These are phyloP conservation scores for Pyrenochaeta sp. DNA, from an alignment of 2,329 filamentous ascomycete genomes.

Conservation along the genomic window DNA sequence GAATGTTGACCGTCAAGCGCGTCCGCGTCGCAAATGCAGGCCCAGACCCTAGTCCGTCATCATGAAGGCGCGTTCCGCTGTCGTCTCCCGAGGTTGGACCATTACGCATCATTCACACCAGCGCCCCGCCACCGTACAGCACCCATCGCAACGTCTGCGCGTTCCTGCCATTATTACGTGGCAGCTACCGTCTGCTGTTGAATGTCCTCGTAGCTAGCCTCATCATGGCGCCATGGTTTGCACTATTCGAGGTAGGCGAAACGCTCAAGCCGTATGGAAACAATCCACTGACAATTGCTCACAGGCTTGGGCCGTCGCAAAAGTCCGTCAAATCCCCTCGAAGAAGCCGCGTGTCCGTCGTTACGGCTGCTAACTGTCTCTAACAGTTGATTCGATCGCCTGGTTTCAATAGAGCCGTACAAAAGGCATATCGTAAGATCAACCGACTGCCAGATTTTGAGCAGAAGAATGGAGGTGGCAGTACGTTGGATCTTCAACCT, in stretches of 20 bases:
- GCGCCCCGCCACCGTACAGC: constrained; percentile 1
- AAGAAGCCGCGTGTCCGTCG: background rate
- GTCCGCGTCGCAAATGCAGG: constrained; percentile 4
- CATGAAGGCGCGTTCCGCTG: constrained; percentile 6
- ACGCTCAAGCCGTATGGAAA: background rate
- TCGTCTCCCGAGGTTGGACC: constrained; percentile 12
- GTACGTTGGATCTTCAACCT: constrained; percentile 52
- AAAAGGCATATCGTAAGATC: constrained; percentile 59
- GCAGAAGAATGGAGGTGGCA: constrained; percentile 51
- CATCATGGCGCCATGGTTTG: constrained; percentile 42
- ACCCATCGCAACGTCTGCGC: constrained; percentile 4
- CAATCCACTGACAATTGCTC: constrained; percentile 28
- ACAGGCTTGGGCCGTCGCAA: constrained; percentile 50
- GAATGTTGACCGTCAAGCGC: constrained; percentile 12
- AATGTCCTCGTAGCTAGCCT: background rate
- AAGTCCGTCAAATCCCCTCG: constrained; percentile 33
- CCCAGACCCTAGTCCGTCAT: constrained; percentile 4
- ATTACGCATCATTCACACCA: constrained; percentile 8
- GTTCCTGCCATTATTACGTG: background rate
- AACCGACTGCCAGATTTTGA: constrained; percentile 56
- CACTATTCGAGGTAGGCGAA: constrained; percentile 43
- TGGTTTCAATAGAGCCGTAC: constrained; percentile 63
- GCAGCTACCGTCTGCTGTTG: background rate
- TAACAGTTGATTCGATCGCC: constrained; percentile 62
- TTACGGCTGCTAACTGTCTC: background rate